Base-by-base conservation (phyloP, 2,329 filamentous ascomycete genomes). In the Coniochaeta sp. region DNA sequence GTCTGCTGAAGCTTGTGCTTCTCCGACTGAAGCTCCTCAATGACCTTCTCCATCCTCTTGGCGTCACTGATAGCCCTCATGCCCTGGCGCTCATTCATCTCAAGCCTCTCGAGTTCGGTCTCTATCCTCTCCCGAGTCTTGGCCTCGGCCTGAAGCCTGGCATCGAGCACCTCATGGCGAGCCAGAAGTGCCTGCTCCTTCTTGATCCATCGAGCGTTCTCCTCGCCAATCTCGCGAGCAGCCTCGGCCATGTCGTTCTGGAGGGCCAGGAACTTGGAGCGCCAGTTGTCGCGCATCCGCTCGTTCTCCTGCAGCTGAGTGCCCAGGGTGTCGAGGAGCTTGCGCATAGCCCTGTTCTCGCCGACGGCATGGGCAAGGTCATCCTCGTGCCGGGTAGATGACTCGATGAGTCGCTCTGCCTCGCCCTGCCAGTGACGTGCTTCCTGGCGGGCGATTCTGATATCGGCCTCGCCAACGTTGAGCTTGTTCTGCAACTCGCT, bases 191-290 rank as follows among this genome's bases (percentile, higher is more conserved):
- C 85, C 58, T 89, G 83, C 64, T 95, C 89, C 65, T 86, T 86
- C 70, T 87, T 87, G 61, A 83, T 82, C 71, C 87, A 91, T 31
- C 81, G 78, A 27, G 86, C 83, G 64, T 91, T 92, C 64, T 97
- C 91, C 60, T 88, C 83, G 20, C 87, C 84, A 55, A 96, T 83
- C 55, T 95, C 86, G 46, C 83, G 82, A 50, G 89, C 85, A 48
- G 90, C 88, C 52, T 76, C 76, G 28, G 84, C 81, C 86, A 97
- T 92, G 60, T 96, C 90, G 56, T 90, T 82, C 68, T 97, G 91
- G 33, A 99, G 75, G 53, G 83, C 83, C 60, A 92, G 82, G 62
- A 96, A 87, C 68, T 94, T 95, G 65, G 77, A 76, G 58, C 90
- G 86, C 81, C 95, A 91, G 55, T 79, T 83, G 65, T 96, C 89